Base-by-base conservation (phyloP, 352 stramenopile species). In the Elongisporangium anandrum region DNA sequence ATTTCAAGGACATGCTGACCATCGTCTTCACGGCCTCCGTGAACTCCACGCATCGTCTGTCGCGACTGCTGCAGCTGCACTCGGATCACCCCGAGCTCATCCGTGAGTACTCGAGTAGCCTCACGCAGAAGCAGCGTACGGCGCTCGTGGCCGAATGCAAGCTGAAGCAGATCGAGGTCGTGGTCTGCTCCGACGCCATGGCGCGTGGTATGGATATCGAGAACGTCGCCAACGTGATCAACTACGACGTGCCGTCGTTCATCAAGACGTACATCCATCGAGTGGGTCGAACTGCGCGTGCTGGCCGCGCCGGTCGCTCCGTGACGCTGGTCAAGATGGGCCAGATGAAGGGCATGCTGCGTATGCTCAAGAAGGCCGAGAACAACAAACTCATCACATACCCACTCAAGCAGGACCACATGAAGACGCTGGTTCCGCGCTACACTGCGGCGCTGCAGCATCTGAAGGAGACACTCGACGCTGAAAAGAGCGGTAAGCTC, bases 1-100 rank as follows among this genome's bases (percentile, higher is more conserved):
- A 92, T 57, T 87, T 85, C 76, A 69, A 53, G n/a, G 71, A 68
- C 23, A 65, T 84, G 38, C 72, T 97, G 22, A 87, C 90, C 51
- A 94, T 99, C 58, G 88, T 99, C 5, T 99, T 99, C 72, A 98
- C 95, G 16, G 92, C 92, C 10, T 98, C 94, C 61, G 81, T 99
- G 13, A 97, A 98, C 72, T 97, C 96, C 16, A 98, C 96, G 13
- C 96, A 98, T 74, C 90, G 97, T 48, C 77, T 99, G n/a, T 85
- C 91, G 16, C 80, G 92, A 23, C 70, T 99, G 51, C 77, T 99
- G 26, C 94, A 99, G 66, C 79, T 99, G 47, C 85, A 84, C 58
- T 70, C 77, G 2, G 65, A 69, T 1, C 64, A 86, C 9, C 77
- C 75, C 0, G 72, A 85, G 57, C 72, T 72, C 23, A 72, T 94